Percentiles rank a stretch among this genome's conserved stretches.
Evolutionary conservation across 352 stramenopile species (phyloP).

Genomic region (Phytopythium kandeliae): DNA sequence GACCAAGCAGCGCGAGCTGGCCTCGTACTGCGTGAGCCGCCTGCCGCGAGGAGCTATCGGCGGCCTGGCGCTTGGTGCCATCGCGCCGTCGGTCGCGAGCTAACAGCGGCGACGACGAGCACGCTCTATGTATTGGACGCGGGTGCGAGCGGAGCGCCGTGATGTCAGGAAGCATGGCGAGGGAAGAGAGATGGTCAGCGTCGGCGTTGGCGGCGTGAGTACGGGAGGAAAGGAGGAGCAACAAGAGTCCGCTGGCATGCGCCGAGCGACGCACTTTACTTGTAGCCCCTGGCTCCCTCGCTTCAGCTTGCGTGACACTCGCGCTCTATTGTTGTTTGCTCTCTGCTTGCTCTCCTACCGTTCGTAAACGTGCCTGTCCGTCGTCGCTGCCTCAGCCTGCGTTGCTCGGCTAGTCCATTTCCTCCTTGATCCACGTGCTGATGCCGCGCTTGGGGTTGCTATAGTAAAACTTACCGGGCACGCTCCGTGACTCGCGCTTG

Average conservation of each 20-base stretch:
- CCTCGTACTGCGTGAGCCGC: constrained; percentile 5
- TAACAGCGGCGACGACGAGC: not conserved
- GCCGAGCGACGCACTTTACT: not conserved
- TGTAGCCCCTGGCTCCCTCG: not conserved
- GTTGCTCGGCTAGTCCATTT: constrained; percentile 46
- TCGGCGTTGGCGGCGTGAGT: not conserved
- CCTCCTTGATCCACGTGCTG: constrained; percentile 87
- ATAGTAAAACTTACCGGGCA: constrained; percentile 88
- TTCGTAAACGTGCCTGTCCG: not conserved
- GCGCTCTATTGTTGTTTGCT: constrained; percentile 5
- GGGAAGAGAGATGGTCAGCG: not conserved
- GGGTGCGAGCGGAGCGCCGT: not conserved
- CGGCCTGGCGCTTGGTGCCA: not conserved
- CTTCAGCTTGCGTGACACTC: not conserved
- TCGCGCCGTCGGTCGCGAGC: constrained; percentile 4
- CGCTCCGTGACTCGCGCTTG: constrained; percentile 80
- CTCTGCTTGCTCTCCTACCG: not conserved
- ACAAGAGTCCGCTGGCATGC: not conserved
- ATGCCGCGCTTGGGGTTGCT: constrained; percentile 86
- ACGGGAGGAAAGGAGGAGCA: not conserved
- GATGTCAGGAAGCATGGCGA: not conserved
- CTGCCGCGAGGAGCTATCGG: not conserved
- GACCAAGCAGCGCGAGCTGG: constrained; percentile 6
- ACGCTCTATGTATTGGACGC: constrained; percentile 3
- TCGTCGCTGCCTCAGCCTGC: not conserved